Conservation (phyloP, 2,329 filamentous ascomycete species). For the Claviceps sp. region DNA sequence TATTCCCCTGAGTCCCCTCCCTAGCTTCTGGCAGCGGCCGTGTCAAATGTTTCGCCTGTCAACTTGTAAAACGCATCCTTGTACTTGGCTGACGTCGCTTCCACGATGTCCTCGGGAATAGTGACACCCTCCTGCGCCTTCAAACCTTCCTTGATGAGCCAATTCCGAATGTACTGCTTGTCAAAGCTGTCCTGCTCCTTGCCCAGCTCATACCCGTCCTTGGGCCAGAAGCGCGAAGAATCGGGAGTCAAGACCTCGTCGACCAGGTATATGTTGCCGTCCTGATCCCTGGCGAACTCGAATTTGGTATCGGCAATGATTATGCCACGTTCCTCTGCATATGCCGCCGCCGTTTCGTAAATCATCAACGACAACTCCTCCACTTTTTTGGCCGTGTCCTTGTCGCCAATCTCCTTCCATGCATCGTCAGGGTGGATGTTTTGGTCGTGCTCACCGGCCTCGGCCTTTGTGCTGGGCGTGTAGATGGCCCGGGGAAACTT, state of each 20-base stretch:
- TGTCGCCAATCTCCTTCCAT: slow-evolving; percentile 25
- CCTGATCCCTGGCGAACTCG: slow-evolving; percentile 39
- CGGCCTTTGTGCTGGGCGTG: slow-evolving; percentile 69
- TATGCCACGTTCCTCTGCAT: slow-evolving; percentile 35
- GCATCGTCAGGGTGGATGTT: slow-evolving; percentile 67
- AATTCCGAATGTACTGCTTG: slow-evolving; percentile 76
- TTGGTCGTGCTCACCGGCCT: slow-evolving; percentile 64
- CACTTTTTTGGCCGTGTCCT: slow-evolving; percentile 18
- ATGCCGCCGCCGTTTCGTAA: slow-evolving; percentile 38
- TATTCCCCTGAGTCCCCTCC: no score
- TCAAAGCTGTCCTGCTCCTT: slow-evolving; percentile 73
- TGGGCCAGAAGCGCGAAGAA: slow-evolving; percentile 77
- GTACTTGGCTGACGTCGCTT: slow-evolving; percentile 9
- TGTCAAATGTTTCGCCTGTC: slow-evolving; percentile 37
- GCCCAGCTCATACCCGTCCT: slow-evolving; percentile 49
- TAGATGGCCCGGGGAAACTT: slow-evolving; percentile 54
- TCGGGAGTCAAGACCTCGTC: slow-evolving; percentile 82
- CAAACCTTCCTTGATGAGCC: slow-evolving; percentile 58
- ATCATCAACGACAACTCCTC: slow-evolving; percentile 18
- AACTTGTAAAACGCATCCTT: slow-evolving; percentile 33
- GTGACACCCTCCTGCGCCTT: slow-evolving; percentile 32
- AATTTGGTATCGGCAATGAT: slow-evolving; percentile 30
- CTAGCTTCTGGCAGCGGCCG: slow-evolving; percentile 8
- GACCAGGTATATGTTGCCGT: slow-evolving; percentile 32
- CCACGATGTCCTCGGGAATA: slow-evolving; percentile 45